phyloP scores from a whole-genome alignment of 768 basidiomycete species.

The Psilocybe azurescens region DNA sequence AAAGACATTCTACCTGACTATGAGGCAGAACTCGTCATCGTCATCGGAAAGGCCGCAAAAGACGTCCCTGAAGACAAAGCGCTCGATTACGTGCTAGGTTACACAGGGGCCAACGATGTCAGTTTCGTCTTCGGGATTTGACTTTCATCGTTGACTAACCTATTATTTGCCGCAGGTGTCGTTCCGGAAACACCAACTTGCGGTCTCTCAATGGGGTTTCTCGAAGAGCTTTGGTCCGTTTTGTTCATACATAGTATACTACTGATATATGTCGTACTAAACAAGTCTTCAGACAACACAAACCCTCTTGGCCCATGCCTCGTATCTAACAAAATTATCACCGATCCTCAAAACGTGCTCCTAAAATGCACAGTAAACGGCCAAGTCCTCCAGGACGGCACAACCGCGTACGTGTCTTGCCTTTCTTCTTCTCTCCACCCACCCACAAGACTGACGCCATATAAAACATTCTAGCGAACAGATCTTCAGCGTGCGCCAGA shows the following conservation, averaged over 20 bases:
- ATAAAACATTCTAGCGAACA: slow-evolving; percentile 57
- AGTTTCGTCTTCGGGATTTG: neutral
- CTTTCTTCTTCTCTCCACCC: neutral
- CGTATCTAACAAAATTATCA: slow-evolving; percentile 66
- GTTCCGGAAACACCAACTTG: slow-evolving; percentile 83
- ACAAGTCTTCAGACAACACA: slow-evolving; percentile 52
- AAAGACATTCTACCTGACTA: slow-evolving; percentile 79
- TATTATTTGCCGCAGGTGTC: slow-evolving; percentile 54
- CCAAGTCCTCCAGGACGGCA: slow-evolving; percentile 73
- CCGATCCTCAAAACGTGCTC: slow-evolving; percentile 67
- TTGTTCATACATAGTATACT: neutral
- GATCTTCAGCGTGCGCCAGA: slow-evolving; percentile 80
- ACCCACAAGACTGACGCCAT: too few relatives aligned
- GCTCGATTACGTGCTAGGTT: slow-evolving; percentile 85
- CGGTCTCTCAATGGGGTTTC: slow-evolving; percentile 86
- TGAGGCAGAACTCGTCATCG: slow-evolving; percentile 81
- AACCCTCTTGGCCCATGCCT: slow-evolving; percentile 85
- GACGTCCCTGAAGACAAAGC: slow-evolving; percentile 82
- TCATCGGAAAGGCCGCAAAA: slow-evolving; percentile 83
- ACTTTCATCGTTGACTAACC: slow-evolving; percentile 7
- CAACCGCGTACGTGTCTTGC: slow-evolving; percentile 58
- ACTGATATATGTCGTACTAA: neutral
- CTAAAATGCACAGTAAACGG: slow-evolving; percentile 75
- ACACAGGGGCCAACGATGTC: slow-evolving; percentile 83
- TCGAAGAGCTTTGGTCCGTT: slow-evolving; percentile 82